phyloP scores from a whole-genome alignment of 78 protist species.

The Dictyostelium capitatum region DNA sequence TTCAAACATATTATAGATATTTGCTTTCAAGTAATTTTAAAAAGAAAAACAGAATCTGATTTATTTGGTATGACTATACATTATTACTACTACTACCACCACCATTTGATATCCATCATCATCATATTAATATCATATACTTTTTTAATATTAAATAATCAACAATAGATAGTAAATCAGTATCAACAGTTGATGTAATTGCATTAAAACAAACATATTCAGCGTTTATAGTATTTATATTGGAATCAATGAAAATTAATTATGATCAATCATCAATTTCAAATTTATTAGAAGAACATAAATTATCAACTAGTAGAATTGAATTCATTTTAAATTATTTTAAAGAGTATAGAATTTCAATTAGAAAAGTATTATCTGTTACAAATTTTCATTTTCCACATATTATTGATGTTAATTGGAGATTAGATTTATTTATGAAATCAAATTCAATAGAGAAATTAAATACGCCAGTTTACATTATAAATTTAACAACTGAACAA shows the following conservation, averaged over 20 bases:
- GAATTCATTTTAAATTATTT: slow-evolving; percentile 40
- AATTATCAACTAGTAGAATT: slow-evolving; percentile 52
- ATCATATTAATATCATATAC: background rate
- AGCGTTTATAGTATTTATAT: slow-evolving; percentile 45
- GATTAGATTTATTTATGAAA: slow-evolving; percentile 71
- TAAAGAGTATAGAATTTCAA: slow-evolving; percentile 51
- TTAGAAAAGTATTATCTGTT: slow-evolving; percentile 63
- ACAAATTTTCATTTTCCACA: slow-evolving; percentile 79
- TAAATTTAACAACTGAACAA: slow-evolving; percentile 50
- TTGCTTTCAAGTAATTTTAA: slow-evolving; percentile 46
- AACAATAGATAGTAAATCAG: slow-evolving; percentile 30
- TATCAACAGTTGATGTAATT: slow-evolving; percentile 42
- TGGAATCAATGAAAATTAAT: slow-evolving; percentile 68
- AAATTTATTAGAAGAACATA: slow-evolving; percentile 67
- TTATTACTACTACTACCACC: background rate
- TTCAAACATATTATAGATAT: slow-evolving; percentile 49
- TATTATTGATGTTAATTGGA: slow-evolving; percentile 77
- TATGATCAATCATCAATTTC: slow-evolving; percentile 25
- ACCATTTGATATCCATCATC: background rate
- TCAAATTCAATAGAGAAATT: slow-evolving; percentile 68
- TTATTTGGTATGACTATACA: slow-evolving; percentile 9
- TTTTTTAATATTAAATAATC: no score
- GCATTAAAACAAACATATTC: slow-evolving; percentile 76
- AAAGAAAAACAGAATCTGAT: slow-evolving; percentile 36
- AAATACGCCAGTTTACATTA: slow-evolving; percentile 62